These are phyloP conservation scores for Lactuca sativa DNA, from an alignment of 129 eudicot genomes.

Conservation along the genomic window DNA sequence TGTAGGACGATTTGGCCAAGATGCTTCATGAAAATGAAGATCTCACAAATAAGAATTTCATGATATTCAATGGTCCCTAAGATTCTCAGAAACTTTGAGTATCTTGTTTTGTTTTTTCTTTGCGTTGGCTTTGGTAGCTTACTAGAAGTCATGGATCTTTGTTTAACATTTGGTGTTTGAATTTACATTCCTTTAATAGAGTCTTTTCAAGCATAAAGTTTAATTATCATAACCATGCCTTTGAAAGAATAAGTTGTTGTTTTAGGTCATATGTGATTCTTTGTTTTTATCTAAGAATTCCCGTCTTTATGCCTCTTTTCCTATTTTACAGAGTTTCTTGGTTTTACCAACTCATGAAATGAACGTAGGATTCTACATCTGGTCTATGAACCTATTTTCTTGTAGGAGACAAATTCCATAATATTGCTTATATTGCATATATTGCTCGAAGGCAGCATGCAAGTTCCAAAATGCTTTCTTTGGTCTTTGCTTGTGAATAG, in stretches of 20 bases:
- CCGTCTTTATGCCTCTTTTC: background rate
- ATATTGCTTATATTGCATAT: no score
- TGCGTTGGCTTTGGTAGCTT: background rate
- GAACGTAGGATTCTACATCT: background rate
- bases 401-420: no score
- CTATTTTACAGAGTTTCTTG: background rate
- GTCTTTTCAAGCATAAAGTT: background rate
- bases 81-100: conserved; percentile 2
- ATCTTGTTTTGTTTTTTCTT: background rate
- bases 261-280: background rate
- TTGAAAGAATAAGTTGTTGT: background rate
- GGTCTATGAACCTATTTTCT: no score
- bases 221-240: background rate
- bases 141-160: background rate
- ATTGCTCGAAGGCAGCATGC: no score
- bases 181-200: background rate
- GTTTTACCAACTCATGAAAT: background rate
- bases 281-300: background rate
- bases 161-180: background rate
- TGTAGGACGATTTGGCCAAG: background rate
- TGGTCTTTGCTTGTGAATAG: no score
- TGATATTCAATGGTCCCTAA: background rate
- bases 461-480: no score
- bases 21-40: conserved; percentile 14
- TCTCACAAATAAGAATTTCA: background rate